Evolutionary conservation across 306 rosid species (phyloP).

Genomic region (Dicorynia guianensis): DNA sequence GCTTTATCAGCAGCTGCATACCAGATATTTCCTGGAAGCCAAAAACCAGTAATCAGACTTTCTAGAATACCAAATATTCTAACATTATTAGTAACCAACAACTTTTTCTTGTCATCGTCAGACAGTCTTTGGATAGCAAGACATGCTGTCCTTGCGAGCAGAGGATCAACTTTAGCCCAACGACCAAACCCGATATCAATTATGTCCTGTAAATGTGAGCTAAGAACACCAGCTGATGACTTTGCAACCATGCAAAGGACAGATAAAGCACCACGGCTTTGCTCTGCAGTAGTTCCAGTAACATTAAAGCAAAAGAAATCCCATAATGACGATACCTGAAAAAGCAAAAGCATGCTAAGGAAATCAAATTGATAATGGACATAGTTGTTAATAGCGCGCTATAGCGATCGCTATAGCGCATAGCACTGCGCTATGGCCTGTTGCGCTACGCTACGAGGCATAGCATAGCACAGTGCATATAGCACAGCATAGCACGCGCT

Average conservation of each 20-base stretch:
- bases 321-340: slow-evolving; percentile 88
- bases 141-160: slow-evolving; percentile 95
- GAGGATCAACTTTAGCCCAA: slow-evolving; percentile 93
- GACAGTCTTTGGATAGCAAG: slow-evolving; percentile 84
- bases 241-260: slow-evolving; percentile 94
- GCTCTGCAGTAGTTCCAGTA: slow-evolving; percentile 89
- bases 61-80: slow-evolving; percentile 77
- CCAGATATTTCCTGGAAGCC: slow-evolving; percentile 89
- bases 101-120: slow-evolving; percentile 76
- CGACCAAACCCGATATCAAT: slow-evolving; percentile 96
- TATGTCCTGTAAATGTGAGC: slow-evolving; percentile 88
- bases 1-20: slow-evolving; percentile 94
- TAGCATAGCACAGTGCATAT: no score
- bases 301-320: slow-evolving; percentile 95
- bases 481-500: no score
- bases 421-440: no score
- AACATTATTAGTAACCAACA: slow-evolving; percentile 66
- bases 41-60: slow-evolving; percentile 76
- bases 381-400: no score
- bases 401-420: no score
- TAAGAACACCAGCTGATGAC: slow-evolving; percentile 71
- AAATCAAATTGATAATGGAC: slow-evolving; percentile 31
- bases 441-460: no score
- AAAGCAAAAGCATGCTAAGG: slow-evolving; percentile 32
- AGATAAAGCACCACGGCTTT: slow-evolving; percentile 90